A percentile compares a stretch with the other conserved stretches of the same genome.
Conservation (phyloP, 202 grass and related monocot genomes). For the Setaria viridis region DNA sequence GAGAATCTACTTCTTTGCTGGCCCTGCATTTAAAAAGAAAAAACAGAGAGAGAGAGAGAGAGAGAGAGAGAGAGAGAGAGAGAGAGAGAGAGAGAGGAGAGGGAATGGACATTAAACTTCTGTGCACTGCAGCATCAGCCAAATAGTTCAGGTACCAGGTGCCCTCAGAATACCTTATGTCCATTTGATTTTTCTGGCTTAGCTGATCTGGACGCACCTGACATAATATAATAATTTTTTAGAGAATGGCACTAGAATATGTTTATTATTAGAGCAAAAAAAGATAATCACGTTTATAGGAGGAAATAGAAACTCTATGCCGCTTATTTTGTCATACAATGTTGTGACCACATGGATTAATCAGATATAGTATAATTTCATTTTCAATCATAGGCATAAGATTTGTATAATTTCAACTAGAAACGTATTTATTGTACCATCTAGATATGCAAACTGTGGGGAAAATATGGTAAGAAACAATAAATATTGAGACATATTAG, state of each 20-base stretch:
- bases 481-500: conserved; percentile 20
- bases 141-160: conserved; percentile 21
- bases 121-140: conserved; percentile 8
- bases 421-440: not conserved
- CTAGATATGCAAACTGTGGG: not conserved
- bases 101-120: conserved; percentile 8
- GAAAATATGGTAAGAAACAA: not conserved
- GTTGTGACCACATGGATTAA: not conserved
- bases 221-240: conserved; percentile 26
- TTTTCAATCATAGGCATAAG: not conserved
- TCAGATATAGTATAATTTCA: not conserved
- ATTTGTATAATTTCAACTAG: not conserved
- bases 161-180: conserved; percentile 61
- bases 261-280: conserved; percentile 2
- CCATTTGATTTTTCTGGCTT: conserved; percentile 76
- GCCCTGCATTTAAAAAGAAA: conserved; percentile 50
- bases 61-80: no score
- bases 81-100: not conserved
- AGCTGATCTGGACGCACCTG: conserved; percentile 73
- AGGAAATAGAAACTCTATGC: not conserved
- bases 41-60: not conserved
- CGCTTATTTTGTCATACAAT: not conserved
- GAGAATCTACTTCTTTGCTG: conserved; percentile 71
- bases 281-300: not conserved
- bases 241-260: conserved; percentile 20